Conservation (phyloP, 1,284 basidiomycete species). For the Phenoliferia sp. region DNA sequence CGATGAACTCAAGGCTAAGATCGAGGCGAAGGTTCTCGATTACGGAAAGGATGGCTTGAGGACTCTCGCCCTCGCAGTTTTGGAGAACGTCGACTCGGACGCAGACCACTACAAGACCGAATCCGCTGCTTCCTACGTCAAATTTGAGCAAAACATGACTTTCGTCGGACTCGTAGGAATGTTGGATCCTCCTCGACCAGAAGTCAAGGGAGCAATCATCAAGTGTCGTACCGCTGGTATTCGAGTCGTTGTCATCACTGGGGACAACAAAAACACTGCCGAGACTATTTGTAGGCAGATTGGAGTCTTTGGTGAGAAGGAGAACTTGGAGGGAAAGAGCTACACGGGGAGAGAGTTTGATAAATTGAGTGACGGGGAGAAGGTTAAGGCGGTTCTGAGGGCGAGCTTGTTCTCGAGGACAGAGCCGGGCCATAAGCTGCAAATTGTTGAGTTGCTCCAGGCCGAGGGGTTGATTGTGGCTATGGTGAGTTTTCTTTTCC, state of each 20-base stretch:
- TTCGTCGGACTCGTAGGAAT: slow-evolving; percentile 96
- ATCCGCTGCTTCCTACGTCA: slow-evolving; percentile 71
- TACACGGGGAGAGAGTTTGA: slow-evolving; percentile 93
- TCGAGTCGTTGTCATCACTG: slow-evolving; percentile 94
- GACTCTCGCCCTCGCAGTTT: slow-evolving; percentile 84
- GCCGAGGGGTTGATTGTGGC: slow-evolving; percentile 89
- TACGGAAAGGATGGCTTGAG: slow-evolving; percentile 82
- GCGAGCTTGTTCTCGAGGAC: slow-evolving; percentile 89
- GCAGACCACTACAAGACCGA: slow-evolving; percentile 73
- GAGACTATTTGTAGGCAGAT: slow-evolving; percentile 96
- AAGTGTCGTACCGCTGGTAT: slow-evolving; percentile 92
- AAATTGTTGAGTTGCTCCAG: slow-evolving; percentile 93
- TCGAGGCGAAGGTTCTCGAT: slow-evolving; percentile 58
- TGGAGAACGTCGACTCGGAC: slow-evolving; percentile 70
- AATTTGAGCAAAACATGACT: slow-evolving; percentile 83
- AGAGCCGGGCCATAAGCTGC: slow-evolving; percentile 90
- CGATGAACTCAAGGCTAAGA: slow-evolving; percentile 53
- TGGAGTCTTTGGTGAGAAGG: slow-evolving; percentile 75
- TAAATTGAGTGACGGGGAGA: slow-evolving; percentile 69
- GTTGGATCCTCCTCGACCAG: slow-evolving; percentile 95
- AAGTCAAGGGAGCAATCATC: slow-evolving; percentile 79
- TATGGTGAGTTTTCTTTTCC: slow-evolving; percentile 61
- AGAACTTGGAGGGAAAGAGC: slow-evolving; percentile 66
- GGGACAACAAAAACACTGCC: slow-evolving; percentile 96
- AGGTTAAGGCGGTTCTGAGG: slow-evolving; percentile 74